These are phyloP conservation scores for Malassezia dermatis DNA, from an alignment of 1,284 basidiomycete genomes.

Conservation along the genomic window DNA sequence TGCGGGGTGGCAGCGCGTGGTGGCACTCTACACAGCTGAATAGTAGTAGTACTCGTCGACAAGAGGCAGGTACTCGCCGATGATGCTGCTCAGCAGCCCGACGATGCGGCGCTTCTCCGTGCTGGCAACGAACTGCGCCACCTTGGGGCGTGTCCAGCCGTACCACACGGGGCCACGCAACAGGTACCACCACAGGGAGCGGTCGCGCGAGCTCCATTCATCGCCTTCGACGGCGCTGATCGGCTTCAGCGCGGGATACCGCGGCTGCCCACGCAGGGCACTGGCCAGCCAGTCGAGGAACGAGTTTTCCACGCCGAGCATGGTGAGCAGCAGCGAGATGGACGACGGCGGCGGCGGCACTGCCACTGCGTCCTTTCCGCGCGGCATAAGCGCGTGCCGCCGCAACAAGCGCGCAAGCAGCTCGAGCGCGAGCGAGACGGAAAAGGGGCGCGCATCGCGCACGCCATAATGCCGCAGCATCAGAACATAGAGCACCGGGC, in stretches of 20 bases:
- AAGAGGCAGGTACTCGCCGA: constrained; percentile 81
- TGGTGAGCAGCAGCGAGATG: constrained; percentile 28
- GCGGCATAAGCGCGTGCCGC: constrained; percentile 20
- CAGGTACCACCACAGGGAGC: constrained; percentile 72
- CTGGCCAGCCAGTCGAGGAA: constrained; percentile 30
- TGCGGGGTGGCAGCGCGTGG: constrained; percentile 6
- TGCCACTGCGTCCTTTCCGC: not conserved
- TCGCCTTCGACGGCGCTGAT: constrained; percentile 47
- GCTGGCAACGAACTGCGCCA: constrained; percentile 56
- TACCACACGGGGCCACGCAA: constrained; percentile 81
- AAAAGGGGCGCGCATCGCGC: constrained; percentile 25
- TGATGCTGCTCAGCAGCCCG: constrained; percentile 63
- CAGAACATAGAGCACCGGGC: constrained; percentile 38
- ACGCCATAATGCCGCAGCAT: constrained; percentile 34
- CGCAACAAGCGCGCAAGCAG: constrained; percentile 29
- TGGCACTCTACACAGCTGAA: constrained; percentile 10
- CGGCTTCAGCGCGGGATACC: constrained; percentile 23
- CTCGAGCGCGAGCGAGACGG: constrained; percentile 32
- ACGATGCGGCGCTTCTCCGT: constrained; percentile 62
- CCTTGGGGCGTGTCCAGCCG: constrained; percentile 65
- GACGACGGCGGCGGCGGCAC: constrained; percentile 13
- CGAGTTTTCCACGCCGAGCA: constrained; percentile 35
- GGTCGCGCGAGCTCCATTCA: constrained; percentile 71
- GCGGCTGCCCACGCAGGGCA: constrained; percentile 23
- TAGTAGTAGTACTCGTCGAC: constrained; percentile 91